Conservation (phyloP, 1,139 yeast genomes). For the Candida frijolesensis region DNA sequence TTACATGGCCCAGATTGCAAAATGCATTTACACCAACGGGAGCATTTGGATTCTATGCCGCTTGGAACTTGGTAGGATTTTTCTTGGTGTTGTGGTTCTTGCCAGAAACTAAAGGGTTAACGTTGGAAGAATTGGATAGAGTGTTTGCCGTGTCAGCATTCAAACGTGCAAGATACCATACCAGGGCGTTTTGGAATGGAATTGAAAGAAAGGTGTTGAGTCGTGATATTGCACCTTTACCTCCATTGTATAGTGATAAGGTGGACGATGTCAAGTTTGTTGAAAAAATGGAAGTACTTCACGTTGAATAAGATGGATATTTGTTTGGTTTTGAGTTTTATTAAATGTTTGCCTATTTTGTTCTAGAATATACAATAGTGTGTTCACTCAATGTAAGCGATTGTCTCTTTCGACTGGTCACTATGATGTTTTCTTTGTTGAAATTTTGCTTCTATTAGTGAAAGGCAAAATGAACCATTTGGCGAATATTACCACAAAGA, state of each 20-base stretch:
- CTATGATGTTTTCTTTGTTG: too few relatives aligned
- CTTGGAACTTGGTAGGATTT: conserved; percentile 80
- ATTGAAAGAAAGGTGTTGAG: conserved; percentile 46
- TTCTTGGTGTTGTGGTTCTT: conserved; percentile 65
- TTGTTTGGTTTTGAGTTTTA: too few relatives aligned
- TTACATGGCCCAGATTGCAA: conserved; percentile 75
- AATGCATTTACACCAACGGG: conserved; percentile 74
- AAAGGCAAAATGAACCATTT: conserved; percentile 1
- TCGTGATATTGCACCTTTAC: conserved; percentile 47
- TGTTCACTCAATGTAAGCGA: too few relatives aligned
- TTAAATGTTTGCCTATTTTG: too few relatives aligned
- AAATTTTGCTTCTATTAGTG: background rate
- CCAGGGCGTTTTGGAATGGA: conserved; percentile 43
- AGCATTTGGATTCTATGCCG: conserved; percentile 89
- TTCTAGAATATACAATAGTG: too few relatives aligned
- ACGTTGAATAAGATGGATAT: conserved; percentile 32
- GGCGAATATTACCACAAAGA: background rate
- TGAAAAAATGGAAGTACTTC: conserved; percentile 54
- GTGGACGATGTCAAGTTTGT: conserved; percentile 65
- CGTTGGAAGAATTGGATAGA: conserved; percentile 73
- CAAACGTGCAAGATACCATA: conserved; percentile 60
- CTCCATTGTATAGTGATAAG: conserved; percentile 58
- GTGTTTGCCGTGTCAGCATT: conserved; percentile 60
- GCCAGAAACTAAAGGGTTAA: conserved; percentile 71
- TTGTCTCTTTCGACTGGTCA: too few relatives aligned